Base-by-base conservation (phyloP, 345 rosid species). In the Lumnitzera racemosa region DNA sequence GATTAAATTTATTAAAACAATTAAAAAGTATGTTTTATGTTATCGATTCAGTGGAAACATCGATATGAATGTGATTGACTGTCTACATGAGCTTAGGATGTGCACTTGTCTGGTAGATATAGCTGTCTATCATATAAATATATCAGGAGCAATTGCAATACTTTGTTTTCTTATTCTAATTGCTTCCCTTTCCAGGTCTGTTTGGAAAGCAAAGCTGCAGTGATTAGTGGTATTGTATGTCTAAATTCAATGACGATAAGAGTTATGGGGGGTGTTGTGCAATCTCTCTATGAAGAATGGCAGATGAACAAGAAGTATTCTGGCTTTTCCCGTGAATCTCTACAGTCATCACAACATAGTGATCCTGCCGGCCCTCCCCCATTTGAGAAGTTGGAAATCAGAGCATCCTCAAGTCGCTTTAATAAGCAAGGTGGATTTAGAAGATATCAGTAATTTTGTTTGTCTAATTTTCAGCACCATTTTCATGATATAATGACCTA, bases 261-360 rank as follows among this genome's bases (percentile, higher is more conserved):
- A 11, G 56, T 89, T 51, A 57, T 92, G 63, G 98, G 98, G 13
- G 96, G 98, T 58, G 68, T 77, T 72, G 98, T 89, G 53, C 84
- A 76, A 63, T 75, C 96, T 43, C 90, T 92, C 52, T 59, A 77
- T 67, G 94, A 89, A 57, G 98, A 92, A 76, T 92, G 96, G 98
- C 71, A 78, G 75, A 83, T 92, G 96, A 89, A 78, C 78, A 77
- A 49, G 72, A 92, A 87, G 25, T 92, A 85, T 60, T 74, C 80
- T 1, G 79, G 73, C 48, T 51, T 83, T 55, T 76, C 94, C 46
- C 88, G 91, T 56, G 76, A 84, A 36, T 74, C 88, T 3, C 55
- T 74, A 61, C 76, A 78, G 63, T 48, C 61, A 65, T 58, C 80
- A 24, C 77, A 81, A 67, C 88, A 83, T 70, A 56, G 67, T 61